Percentiles rank a stretch among this genome's conserved stretches.
Evolutionary conservation across 352 stramenopile species (phyloP).

Genomic region (Albugo candida): DNA sequence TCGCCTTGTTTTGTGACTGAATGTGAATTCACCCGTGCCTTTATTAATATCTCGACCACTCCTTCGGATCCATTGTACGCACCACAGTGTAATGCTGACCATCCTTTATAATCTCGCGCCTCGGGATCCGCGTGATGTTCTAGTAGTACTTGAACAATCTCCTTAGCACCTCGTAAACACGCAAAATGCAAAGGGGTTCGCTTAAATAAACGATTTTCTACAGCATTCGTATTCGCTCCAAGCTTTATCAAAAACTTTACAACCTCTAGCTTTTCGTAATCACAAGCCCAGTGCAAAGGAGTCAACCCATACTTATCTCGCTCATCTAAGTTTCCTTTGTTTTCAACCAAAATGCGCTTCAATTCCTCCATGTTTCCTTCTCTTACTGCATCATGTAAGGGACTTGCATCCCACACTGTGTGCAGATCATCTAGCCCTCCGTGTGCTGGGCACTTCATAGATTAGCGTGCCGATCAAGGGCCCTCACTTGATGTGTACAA

Average conservation of each 20-base stretch:
- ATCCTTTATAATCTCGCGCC: slow-evolving; percentile 32
- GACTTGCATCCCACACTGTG: slow-evolving; percentile 33
- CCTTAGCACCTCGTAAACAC: slow-evolving; percentile 17
- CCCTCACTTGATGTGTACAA: no score
- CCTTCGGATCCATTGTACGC: slow-evolving; percentile 17
- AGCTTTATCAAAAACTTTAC: slow-evolving; percentile 16
- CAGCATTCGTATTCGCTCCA: slow-evolving; percentile 22
- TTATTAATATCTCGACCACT: slow-evolving; percentile 3
- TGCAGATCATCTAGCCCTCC: slow-evolving; percentile 45
- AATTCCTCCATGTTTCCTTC: slow-evolving; percentile 23
- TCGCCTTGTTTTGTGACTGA: slow-evolving; percentile 3
- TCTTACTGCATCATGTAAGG: slow-evolving; percentile 32
- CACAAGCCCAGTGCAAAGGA: slow-evolving; percentile 47
- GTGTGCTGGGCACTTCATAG: slow-evolving; percentile 8
- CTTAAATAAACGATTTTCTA: slow-evolving; percentile 50
- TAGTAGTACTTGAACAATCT: slow-evolving; percentile 20
- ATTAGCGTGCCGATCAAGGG: no score
- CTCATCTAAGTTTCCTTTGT: slow-evolving; percentile 12
- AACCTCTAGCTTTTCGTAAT: slow-evolving; percentile 19
- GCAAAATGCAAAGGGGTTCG: slow-evolving; percentile 47
- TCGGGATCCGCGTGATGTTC: slow-evolving; percentile 17
- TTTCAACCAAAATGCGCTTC: slow-evolving; percentile 11
- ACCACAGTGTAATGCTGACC: slow-evolving; percentile 29
- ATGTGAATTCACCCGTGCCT: not conserved
- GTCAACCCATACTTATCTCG: slow-evolving; percentile 57